Evolutionary conservation across 2,329 filamentous ascomycete genomes (phyloP).

Genomic region (Onygena corvina): DNA sequence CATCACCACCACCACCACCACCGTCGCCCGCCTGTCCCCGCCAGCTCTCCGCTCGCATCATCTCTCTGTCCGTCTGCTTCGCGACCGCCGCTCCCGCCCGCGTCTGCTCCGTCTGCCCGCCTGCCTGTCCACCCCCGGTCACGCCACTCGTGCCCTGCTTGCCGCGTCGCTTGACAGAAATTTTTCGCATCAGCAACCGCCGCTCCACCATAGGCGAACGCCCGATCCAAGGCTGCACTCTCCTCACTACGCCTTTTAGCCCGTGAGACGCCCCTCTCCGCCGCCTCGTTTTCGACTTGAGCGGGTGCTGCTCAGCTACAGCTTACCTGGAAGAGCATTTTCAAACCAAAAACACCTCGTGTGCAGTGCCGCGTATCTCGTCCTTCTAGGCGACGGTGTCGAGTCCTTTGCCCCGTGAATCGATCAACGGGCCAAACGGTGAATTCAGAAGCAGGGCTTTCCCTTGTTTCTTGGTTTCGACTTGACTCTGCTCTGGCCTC

Average conservation of each 20-base stretch:
- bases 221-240: too few species aligned
- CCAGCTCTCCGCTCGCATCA: not conserved
- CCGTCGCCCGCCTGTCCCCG: not conserved
- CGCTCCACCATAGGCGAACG: too few species aligned
- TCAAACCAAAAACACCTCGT: too few species aligned
- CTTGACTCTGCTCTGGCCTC: too few species aligned
- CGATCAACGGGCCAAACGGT: conserved; percentile 2
- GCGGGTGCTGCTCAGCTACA: not conserved
- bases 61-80: not conserved
- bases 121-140: not conserved
- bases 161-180: conserved; percentile 1
- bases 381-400: not conserved
- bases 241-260: too few species aligned
- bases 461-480: not conserved
- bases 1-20: not conserved
- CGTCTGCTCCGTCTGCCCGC: not conserved
- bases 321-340: too few species aligned
- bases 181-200: not conserved
- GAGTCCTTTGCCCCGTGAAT: not conserved
- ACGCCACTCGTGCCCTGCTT: not conserved
- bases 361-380: not conserved
- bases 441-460: not conserved
- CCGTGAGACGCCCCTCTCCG: too few species aligned
- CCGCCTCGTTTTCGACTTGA: not conserved
- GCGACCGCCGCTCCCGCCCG: not conserved